Base-by-base conservation (phyloP, 2,329 filamentous ascomycete genomes). In the Penicillium aurantiogriseum region DNA sequence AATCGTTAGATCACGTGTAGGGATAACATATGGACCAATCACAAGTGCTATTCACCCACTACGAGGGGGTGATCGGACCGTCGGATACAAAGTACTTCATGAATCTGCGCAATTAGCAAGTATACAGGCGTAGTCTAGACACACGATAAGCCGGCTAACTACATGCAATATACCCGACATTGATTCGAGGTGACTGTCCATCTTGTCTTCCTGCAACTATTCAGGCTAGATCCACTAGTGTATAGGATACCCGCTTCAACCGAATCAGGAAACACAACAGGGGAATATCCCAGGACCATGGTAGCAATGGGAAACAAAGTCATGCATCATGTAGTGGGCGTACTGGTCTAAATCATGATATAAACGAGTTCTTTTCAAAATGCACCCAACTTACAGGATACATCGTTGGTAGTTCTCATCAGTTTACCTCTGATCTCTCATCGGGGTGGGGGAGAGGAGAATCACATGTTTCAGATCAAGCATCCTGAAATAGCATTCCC, bases 1-100 rank as follows among this genome's bases (percentile, higher is more conserved):
- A 59, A 54, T 62, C 62, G 57, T 44, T 4, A 45, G 54, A 68
- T 74, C 73, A 74, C 71, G 69, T 67, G 62, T 17, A 25, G 15
- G 4, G 19, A 9, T 19, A 25, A 7, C 7, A 48, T 61, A 63
- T 46, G 6, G 54, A 51, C 54, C 63, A 63, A 66, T 62, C 42
- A 43, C 50, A 36, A 21, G 42, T 21, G 21, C 27, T 52, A 5
- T 27, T 51, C 19, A 15, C 31, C 31, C 31, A 49, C 44, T 27
- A 31, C 35, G n/a, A 51, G 17, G 43, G 9, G 43, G 43, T 33
- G 52, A 15, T 53, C 51, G 27, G 52, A 54, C 54, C 52, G 38
- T 61, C 43, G 25, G 48, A 50, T 40, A 43, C 39, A 52, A 43
- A 23, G 23, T 35, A 33, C 36, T 55, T 51, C 23, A 21, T n/a